A percentile compares a stretch with the other conserved stretches of the same genome.
Evolutionary conservation across 225 moss, liverwort and hornwort genomes (phyloP).

Genomic region (Antitrichia curtipendula): DNA sequence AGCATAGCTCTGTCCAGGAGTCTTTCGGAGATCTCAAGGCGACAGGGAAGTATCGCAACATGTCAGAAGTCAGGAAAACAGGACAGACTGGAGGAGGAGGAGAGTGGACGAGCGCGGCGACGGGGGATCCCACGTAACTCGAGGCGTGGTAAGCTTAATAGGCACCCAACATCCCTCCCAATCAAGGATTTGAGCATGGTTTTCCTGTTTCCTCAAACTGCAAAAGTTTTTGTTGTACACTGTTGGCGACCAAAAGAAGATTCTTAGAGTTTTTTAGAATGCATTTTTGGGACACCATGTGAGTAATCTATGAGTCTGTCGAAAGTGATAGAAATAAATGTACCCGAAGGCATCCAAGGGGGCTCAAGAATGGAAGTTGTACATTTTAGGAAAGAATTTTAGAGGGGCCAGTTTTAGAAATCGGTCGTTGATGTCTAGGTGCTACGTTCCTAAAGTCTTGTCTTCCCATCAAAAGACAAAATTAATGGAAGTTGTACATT

Average conservation of each 20-base stretch:
- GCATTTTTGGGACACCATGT: not conserved
- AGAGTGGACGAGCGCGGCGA: not conserved
- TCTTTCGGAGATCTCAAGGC: not conserved
- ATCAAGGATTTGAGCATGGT: no score
- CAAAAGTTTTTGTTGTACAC: not conserved
- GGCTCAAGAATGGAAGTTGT: no score
- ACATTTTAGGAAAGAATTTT: no score
- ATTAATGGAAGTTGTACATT: not conserved
- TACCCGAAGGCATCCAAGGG: rapidly evolving
- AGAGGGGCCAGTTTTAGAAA: no score
- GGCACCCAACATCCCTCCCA: no score
- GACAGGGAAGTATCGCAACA: not conserved
- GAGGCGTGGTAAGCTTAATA: no score
- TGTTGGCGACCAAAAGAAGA: not conserved
- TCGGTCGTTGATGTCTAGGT: no score
- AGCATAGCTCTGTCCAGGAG: not conserved
- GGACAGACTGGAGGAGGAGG: not conserved
- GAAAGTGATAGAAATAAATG: not conserved
- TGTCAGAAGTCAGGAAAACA: not conserved
- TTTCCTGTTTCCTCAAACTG: not conserved
- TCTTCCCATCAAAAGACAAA: no score
- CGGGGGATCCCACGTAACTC: not conserved
- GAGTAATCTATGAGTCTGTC: not conserved
- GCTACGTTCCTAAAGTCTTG: no score
- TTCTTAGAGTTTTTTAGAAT: not conserved